phyloP scores from a whole-genome alignment of 306 rosid genomes.

The Quercus gilva region DNA sequence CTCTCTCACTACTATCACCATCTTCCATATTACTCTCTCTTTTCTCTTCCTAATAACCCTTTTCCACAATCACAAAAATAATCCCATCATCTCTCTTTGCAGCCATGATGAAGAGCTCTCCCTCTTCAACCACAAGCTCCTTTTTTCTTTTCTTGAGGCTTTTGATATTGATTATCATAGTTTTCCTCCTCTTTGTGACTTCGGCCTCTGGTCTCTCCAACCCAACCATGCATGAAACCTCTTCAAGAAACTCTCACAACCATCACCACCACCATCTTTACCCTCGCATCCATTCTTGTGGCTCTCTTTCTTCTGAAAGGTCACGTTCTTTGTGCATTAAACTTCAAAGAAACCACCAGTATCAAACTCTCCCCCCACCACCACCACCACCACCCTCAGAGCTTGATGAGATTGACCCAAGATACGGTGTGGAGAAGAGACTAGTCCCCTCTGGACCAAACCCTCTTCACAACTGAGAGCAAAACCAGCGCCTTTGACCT shows the following conservation, averaged over 20 bases:
- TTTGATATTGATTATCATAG: constrained; percentile 4
- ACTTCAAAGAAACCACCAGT: constrained; percentile 38
- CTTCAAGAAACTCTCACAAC: constrained; percentile 25
- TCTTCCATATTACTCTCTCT: constrained; percentile 1
- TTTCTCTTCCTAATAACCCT: neutral
- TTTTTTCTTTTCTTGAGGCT: neutral
- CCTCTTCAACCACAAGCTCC: constrained; percentile 36
- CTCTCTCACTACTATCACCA: constrained; percentile 12
- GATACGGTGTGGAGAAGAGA: constrained; percentile 83
- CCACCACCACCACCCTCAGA: constrained; percentile 4
- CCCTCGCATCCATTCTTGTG: constrained; percentile 37
- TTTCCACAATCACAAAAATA: constrained; percentile 2
- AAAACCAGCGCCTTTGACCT: constrained; percentile 4
- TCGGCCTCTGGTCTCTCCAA: constrained; percentile 13
- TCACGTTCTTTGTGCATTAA: constrained; percentile 66
- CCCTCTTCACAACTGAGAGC: constrained; percentile 86
- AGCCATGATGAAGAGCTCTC: constrained; percentile 66
- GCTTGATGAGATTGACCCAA: constrained; percentile 51
- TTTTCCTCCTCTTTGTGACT: constrained; percentile 17
- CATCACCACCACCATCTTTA: neutral
- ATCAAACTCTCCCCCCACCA: constrained; percentile 6
- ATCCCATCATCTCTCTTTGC: constrained; percentile 13
- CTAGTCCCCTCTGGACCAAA: constrained; percentile 92
- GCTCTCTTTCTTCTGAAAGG: constrained; percentile 46
- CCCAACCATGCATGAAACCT: neutral